These are phyloP conservation scores for Monilinia laxa DNA, from an alignment of 2,329 filamentous ascomycete genomes.

Conservation along the genomic window DNA sequence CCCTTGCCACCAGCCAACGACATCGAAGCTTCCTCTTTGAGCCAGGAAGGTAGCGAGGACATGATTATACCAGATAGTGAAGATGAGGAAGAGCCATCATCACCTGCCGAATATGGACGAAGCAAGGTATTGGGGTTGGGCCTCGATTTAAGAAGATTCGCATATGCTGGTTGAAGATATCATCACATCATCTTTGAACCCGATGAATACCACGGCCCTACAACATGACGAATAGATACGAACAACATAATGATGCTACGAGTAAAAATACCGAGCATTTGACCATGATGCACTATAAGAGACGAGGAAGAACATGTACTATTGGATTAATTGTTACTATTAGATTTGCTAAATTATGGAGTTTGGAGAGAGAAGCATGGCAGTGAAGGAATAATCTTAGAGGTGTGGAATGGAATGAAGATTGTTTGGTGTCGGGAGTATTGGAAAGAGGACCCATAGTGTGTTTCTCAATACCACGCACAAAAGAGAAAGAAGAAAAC, in stretches of 20 bases:
- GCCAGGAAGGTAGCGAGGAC: conserved; percentile 51
- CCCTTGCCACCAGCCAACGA: conserved; percentile 38
- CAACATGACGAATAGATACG: background rate
- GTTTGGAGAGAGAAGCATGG: background rate
- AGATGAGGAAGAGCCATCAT: conserved; percentile 39
- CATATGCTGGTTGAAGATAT: conserved; percentile 24
- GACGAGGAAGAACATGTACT: background rate
- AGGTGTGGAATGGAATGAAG: conserved; percentile 3
- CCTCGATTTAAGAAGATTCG: conserved; percentile 26
- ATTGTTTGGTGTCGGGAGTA: conserved; percentile 12
- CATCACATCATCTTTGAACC: background rate
- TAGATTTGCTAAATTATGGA: background rate
- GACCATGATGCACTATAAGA: background rate
- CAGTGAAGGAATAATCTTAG: background rate
- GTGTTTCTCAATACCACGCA: background rate
- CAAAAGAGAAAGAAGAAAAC: background rate
- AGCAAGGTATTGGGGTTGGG: background rate
- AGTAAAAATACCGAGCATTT: background rate
- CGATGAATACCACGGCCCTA: background rate
- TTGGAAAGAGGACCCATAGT: background rate
- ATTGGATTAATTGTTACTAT: conserved; percentile 9
- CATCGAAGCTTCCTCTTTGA: conserved; percentile 30
- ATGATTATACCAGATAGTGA: conserved; percentile 52
- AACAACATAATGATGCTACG: background rate
- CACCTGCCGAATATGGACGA: conserved; percentile 22